These are phyloP conservation scores for Apophysomyces ossiformis DNA, from an alignment of 371 early-diverging fungal genomes.

Conservation along the genomic window DNA sequence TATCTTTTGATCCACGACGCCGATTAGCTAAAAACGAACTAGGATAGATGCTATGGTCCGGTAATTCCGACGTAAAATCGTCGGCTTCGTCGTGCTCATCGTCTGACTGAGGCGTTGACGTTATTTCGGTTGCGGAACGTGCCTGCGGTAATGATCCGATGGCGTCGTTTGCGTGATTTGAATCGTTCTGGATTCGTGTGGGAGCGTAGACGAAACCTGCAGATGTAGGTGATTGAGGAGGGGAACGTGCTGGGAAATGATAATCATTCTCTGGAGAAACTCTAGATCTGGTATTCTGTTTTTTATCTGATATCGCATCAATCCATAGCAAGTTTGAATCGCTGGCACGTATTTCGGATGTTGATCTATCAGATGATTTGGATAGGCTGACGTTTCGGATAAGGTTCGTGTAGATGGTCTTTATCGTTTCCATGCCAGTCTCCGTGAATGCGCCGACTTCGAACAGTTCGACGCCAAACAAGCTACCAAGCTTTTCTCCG, in stretches of 20 bases:
- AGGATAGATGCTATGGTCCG: slow-evolving; percentile 8
- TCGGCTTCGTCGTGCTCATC: neutral
- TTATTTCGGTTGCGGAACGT: slow-evolving; percentile 1
- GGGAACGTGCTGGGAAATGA: neutral
- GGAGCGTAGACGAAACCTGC: slow-evolving; percentile 41
- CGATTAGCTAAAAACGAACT: slow-evolving; percentile 8
- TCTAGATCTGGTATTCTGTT: neutral
- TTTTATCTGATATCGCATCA: neutral
- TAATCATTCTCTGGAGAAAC: neutral
- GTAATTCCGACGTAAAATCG: neutral
- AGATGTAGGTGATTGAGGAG: neutral
- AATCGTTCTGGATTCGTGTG: slow-evolving; percentile 14
- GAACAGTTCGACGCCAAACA: slow-evolving; percentile 30
- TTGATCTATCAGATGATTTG: neutral
- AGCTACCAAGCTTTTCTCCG: slow-evolving; percentile 26
- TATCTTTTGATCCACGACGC: slow-evolving; percentile 49
- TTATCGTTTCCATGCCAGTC: slow-evolving; percentile 30
- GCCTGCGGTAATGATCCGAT: neutral
- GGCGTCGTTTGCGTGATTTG: neutral
- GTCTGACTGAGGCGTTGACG: neutral
- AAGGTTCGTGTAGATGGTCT: slow-evolving; percentile 26
- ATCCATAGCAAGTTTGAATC: neutral
- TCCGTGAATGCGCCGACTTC: slow-evolving; percentile 39
- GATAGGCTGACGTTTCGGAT: slow-evolving; percentile 16
- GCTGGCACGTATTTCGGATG: neutral